Percentiles rank a stretch among this genome's conserved stretches.
phyloP scores from a whole-genome alignment of 129 eudicot species.

The Pulicaria dysenterica region DNA sequence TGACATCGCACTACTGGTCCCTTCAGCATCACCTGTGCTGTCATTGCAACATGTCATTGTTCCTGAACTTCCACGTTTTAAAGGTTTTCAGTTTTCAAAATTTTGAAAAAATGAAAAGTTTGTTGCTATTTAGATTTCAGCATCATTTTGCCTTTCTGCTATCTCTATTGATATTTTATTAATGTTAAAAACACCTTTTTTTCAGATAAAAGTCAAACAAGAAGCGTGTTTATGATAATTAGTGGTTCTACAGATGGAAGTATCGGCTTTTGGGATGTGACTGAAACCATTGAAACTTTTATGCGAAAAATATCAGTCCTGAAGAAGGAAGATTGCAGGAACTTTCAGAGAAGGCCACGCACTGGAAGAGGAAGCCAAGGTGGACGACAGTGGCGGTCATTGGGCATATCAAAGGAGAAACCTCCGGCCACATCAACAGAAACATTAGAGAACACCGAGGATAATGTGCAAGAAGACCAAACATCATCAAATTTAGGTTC shows the following conservation, averaged over 20 bases:
- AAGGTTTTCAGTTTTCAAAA: slow-evolving; percentile 42
- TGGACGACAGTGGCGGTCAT: slow-evolving; percentile 84
- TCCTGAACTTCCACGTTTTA: slow-evolving; percentile 45
- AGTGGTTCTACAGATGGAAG: slow-evolving; percentile 97
- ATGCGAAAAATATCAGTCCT: slow-evolving; percentile 58
- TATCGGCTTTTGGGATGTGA: slow-evolving; percentile 90
- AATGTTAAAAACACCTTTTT: background rate
- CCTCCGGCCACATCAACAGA: slow-evolving; percentile 22
- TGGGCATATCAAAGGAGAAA: slow-evolving; percentile 41
- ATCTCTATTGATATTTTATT: slow-evolving; percentile 10
- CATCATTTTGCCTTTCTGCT: slow-evolving; percentile 21
- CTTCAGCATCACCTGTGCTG: slow-evolving; percentile 78
- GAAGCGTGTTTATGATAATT: slow-evolving; percentile 59
- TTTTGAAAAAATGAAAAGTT: background rate
- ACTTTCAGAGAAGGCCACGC: slow-evolving; percentile 80
- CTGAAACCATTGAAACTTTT: slow-evolving; percentile 57
- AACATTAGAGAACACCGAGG: slow-evolving; percentile 15
- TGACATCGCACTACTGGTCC: slow-evolving; percentile 77
- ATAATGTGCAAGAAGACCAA: slow-evolving; percentile 19
- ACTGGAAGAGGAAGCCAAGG: slow-evolving; percentile 99
- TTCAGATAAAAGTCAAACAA: slow-evolving; percentile 50
- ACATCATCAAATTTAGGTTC: slow-evolving; percentile 33
- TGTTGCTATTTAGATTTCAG: background rate
- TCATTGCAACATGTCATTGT: slow-evolving; percentile 77
- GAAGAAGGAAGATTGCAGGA: slow-evolving; percentile 47